A percentile compares a stretch with the other conserved stretches of the same genome.
Conservation (phyloP, 176 grass and related monocot genomes). For the Musa troglodytarum region DNA sequence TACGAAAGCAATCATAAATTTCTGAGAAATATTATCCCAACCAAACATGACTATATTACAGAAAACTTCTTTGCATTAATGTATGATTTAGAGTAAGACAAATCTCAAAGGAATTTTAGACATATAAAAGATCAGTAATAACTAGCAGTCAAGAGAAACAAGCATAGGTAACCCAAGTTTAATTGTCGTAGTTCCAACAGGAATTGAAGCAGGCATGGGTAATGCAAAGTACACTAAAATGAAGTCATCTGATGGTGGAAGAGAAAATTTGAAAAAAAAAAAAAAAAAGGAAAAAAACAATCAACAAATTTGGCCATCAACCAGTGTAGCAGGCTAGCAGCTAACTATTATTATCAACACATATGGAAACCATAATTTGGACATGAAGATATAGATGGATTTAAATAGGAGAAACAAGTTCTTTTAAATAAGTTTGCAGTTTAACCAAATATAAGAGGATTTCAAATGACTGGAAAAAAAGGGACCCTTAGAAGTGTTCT, state of each 20-base stretch:
- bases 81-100: not conserved
- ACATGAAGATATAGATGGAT: too few species aligned
- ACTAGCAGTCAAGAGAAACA: not conserved
- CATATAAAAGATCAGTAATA: not conserved
- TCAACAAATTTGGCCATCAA: not conserved
- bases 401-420: too few species aligned
- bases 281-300: not conserved
- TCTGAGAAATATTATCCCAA: not conserved
- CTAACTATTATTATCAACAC: not conserved
- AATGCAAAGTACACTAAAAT: not conserved
- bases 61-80: too few species aligned
- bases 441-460: not conserved
- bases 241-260: too few species aligned
- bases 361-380: too few species aligned
- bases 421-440: not conserved
- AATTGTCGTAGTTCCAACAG: not conserved
- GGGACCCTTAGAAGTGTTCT: not conserved
- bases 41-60: too few species aligned
- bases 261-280: too few species aligned
- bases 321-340: not conserved
- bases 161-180: not conserved
- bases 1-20: too few species aligned
- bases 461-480: not conserved
- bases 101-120: not conserved
- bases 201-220: not conserved